Conservation (phyloP, 73 alveolate species). For the Symbiodinium natans region DNA sequence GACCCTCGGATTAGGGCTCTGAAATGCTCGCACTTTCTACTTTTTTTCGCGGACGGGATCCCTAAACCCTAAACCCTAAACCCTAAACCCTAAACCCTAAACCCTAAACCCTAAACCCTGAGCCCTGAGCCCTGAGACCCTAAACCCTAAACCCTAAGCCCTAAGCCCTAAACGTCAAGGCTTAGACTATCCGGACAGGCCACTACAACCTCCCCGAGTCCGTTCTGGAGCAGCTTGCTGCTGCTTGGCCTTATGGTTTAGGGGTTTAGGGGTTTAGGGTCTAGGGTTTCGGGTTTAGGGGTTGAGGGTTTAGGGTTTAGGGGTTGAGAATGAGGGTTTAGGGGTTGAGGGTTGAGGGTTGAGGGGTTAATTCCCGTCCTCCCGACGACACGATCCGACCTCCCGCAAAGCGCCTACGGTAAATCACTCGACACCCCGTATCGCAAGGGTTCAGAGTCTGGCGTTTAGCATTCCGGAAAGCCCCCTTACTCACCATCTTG, state of each 20-base stretch:
- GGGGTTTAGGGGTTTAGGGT: no score
- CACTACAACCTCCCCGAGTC: background rate
- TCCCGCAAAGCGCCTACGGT: background rate
- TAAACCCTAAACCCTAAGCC: background rate
- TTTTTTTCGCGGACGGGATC: no score
- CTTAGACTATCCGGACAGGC: background rate
- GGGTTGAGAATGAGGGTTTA: background rate
- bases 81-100: no score
- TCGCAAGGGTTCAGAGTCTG: background rate
- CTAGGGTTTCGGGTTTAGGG: no score
- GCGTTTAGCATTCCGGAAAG: background rate
- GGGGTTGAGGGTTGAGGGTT: no score
- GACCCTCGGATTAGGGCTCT: no score
- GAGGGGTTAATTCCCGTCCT: no score
- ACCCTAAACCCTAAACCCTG: no score
- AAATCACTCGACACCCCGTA: background rate
- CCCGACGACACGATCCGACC: no score
- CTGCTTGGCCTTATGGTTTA: background rate
- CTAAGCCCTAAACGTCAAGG: background rate
- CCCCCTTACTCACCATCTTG: background rate
- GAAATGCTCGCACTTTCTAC: no score
- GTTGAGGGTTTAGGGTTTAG: background rate
- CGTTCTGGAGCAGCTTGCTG: background rate
- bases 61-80: no score
- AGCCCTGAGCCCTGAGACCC: background rate